A percentile compares a stretch with the other conserved stretches of the same genome.
phyloP scores from a whole-genome alignment of 805 yeast genomes.

The Starmerella apis region DNA sequence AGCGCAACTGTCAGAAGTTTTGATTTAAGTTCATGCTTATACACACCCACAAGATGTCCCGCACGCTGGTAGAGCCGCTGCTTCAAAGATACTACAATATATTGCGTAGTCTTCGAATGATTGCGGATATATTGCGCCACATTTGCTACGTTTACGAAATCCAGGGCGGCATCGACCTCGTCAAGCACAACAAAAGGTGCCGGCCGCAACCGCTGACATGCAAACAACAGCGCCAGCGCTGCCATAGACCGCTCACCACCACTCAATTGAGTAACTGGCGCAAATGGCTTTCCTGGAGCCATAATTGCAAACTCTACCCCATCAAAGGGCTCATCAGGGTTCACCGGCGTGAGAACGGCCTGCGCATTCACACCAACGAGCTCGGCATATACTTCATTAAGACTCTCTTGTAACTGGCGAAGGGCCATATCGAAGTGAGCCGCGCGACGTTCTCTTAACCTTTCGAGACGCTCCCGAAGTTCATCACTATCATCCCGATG shows the following conservation, averaged over 20 bases:
- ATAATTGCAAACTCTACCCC: conserved; percentile 88
- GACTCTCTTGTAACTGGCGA: conserved; percentile 58
- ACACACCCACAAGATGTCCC: conserved; percentile 86
- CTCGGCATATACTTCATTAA: conserved; percentile 75
- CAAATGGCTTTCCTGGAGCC: conserved; percentile 90
- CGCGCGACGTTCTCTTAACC: conserved; percentile 49
- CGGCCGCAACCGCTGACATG: conserved; percentile 82
- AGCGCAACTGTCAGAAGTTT: conserved; percentile 16
- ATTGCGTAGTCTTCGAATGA: conserved; percentile 48
- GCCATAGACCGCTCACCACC: conserved; percentile 98
- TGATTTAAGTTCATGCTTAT: conserved; percentile 43
- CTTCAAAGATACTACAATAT: conserved; percentile 85
- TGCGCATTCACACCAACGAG: conserved; percentile 61
- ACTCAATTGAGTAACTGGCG: conserved; percentile 83
- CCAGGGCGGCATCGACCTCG: conserved; percentile 97
- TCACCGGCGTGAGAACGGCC: conserved; percentile 76
- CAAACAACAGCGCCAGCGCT: conserved; percentile 82
- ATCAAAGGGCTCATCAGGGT: conserved; percentile 81
- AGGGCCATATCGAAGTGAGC: conserved; percentile 61
- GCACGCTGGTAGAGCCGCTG: conserved; percentile 78
- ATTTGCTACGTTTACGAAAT: conserved; percentile 72
- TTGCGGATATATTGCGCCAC: conserved; percentile 76
- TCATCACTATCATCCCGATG: conserved; percentile 12
- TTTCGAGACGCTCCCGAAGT: conserved; percentile 37
- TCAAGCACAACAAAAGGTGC: conserved; percentile 93